A percentile compares a stretch with the other conserved stretches of the same genome.
phyloP scores from a whole-genome alignment of 768 basidiomycete genomes.

The Suillus luteus region DNA sequence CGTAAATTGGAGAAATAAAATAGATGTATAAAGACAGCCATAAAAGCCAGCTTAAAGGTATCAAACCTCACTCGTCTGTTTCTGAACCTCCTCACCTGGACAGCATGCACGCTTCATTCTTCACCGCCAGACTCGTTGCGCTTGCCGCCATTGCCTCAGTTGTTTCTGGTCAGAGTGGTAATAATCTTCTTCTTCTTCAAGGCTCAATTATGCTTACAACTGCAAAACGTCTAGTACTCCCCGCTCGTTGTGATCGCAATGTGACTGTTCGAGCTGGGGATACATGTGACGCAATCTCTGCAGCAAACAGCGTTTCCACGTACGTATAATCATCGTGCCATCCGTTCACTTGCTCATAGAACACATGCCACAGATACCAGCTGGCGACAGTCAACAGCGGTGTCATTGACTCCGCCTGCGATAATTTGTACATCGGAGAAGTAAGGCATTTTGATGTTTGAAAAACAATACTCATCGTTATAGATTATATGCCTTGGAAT shows the following conservation, averaged over 20 bases:
- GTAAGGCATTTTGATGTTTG: slow-evolving; percentile 28
- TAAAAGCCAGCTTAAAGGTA: background rate
- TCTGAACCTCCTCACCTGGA: background rate
- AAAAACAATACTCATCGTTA: background rate
- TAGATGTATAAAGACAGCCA: slow-evolving; percentile 22
- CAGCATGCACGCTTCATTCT: slow-evolving; percentile 24
- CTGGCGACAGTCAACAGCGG: slow-evolving; percentile 53
- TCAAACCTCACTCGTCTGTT: background rate
- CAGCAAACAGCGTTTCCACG: slow-evolving; percentile 49
- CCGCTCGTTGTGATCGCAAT: slow-evolving; percentile 47
- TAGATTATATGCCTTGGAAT: slow-evolving; percentile 60
- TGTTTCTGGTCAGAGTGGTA: slow-evolving; percentile 20
- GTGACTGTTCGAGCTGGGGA: slow-evolving; percentile 54
- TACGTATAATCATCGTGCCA: slow-evolving; percentile 28
- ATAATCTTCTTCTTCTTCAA: background rate
- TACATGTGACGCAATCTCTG: slow-evolving; percentile 58
- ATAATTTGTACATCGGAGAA: slow-evolving; percentile 56
- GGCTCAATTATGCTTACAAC: background rate
- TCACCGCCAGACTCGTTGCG: slow-evolving; percentile 20
- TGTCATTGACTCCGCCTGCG: slow-evolving; percentile 52
- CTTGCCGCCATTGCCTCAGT: slow-evolving; percentile 2
- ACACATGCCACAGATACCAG: slow-evolving; percentile 55
- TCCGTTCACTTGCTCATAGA: background rate
- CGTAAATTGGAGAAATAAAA: too few species aligned
- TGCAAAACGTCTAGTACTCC: background rate